These are phyloP conservation scores for Crithidia fasciculata DNA, from an alignment of 208 protist genomes.

Conservation along the genomic window DNA sequence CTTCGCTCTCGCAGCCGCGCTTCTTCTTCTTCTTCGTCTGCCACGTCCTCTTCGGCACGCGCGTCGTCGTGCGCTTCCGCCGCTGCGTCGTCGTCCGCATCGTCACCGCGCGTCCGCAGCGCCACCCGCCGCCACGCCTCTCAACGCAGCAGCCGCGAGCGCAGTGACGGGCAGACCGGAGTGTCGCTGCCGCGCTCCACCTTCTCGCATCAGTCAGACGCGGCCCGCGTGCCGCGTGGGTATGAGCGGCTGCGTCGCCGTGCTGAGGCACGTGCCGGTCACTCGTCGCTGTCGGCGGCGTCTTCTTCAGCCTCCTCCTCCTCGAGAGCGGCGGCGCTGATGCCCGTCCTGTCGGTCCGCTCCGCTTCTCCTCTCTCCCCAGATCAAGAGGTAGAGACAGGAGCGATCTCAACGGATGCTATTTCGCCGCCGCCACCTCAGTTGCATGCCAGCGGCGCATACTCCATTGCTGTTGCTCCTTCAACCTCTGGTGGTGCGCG, in stretches of 20 bases:
- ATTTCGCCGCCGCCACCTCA: not conserved
- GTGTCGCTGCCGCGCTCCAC: not conserved
- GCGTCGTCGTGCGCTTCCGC: too few species aligned
- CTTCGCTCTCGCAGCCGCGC: not conserved
- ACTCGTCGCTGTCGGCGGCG: not conserved
- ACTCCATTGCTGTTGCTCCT: too few species aligned
- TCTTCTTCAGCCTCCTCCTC: not conserved
- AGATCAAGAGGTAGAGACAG: not conserved
- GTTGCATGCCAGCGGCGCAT: too few species aligned
- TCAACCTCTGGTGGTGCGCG: not conserved
- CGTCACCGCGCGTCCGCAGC: not conserved
- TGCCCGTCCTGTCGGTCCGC: not conserved
- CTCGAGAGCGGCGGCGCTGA: not conserved
- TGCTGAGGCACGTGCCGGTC: not conserved
- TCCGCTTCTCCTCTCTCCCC: not conserved
- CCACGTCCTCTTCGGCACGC: not conserved
- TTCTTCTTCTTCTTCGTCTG: not conserved
- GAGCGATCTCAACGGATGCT: not conserved
- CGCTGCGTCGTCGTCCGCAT: not conserved
- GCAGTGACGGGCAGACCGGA: not conserved
- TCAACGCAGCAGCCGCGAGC: not conserved
- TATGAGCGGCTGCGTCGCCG: constrained; percentile 4
- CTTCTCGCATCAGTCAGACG: not conserved
- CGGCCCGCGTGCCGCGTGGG: not conserved
- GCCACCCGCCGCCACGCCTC: not conserved